These are phyloP conservation scores for Kazachstania viticola DNA, from an alignment of 805 yeast species.

Conservation along the genomic window DNA sequence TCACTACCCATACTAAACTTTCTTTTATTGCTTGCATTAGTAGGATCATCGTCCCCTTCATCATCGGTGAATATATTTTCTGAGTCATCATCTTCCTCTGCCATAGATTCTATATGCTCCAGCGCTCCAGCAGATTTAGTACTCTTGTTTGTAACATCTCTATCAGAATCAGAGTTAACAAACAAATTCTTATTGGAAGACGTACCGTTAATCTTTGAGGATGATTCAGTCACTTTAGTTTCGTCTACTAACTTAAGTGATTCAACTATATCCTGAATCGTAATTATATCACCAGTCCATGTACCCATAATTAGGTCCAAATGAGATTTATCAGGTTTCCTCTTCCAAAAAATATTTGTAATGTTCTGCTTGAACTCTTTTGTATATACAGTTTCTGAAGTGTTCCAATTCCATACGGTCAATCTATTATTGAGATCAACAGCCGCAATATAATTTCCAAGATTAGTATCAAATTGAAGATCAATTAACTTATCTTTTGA, in stretches of 20 bases:
- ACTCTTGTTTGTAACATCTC: too few species aligned
- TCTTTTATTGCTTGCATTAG: constrained; percentile 5
- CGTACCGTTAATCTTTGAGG: constrained; percentile 6
- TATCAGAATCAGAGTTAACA: constrained; percentile 25
- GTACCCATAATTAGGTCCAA: constrained; percentile 27
- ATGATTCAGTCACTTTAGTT: not conserved
- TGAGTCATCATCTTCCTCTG: constrained; percentile 8
- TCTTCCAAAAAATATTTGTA: constrained; percentile 29
- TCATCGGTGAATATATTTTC: constrained; percentile 19
- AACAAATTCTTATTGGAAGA: too few species aligned
- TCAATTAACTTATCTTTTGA: constrained; percentile 32
- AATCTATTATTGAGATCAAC: constrained; percentile 40
- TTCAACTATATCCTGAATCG: constrained; percentile 19
- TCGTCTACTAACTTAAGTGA: constrained; percentile 1
- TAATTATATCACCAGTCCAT: constrained; percentile 31
- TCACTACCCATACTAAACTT: constrained; percentile 25
- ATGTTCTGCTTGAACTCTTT: constrained; percentile 21
- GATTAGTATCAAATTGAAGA: constrained; percentile 44
- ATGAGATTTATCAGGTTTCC: constrained; percentile 10
- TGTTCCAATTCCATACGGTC: constrained; percentile 43
- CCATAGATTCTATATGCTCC: constrained; percentile 14
- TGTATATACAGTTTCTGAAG: constrained; percentile 25
- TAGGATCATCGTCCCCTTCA: constrained; percentile 11
- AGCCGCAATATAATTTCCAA: constrained; percentile 49
- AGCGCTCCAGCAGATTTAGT: too few species aligned